Conservation (phyloP, 1,284 basidiomycete species). For the Polyporus tsugae region DNA sequence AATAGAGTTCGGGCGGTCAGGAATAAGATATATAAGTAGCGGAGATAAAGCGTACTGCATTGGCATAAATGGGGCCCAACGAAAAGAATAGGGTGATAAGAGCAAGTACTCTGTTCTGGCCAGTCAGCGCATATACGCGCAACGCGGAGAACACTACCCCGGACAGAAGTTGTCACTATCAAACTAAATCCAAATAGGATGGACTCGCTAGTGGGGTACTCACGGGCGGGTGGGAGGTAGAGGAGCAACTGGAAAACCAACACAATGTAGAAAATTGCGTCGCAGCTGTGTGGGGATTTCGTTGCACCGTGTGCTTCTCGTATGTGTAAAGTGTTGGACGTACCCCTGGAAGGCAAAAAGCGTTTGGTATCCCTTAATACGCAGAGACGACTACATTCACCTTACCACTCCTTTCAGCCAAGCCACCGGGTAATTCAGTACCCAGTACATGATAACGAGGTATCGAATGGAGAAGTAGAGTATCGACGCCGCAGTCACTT, state of each 20-base stretch:
- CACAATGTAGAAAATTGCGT: slow-evolving; percentile 7
- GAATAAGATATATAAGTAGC: not conserved
- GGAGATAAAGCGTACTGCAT: not conserved
- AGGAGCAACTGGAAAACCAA: slow-evolving; percentile 8
- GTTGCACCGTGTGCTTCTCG: too few species aligned
- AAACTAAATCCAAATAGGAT: not conserved
- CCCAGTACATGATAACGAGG: slow-evolving; percentile 11
- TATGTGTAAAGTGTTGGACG: not conserved
- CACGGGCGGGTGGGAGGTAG: slow-evolving; percentile 12
- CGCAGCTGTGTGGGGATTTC: not conserved
- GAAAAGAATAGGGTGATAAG: slow-evolving; percentile 11
- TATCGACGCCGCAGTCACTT: slow-evolving; percentile 10
- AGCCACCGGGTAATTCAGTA: slow-evolving; percentile 8
- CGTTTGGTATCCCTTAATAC: not conserved
- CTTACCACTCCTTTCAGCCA: not conserved
- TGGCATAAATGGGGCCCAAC: slow-evolving; percentile 12
- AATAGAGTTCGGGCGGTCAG: not conserved
- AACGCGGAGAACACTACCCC: slow-evolving; percentile 8
- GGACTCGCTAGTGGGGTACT: not conserved
- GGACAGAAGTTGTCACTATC: too few species aligned
- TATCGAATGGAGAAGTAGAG: slow-evolving; percentile 16
- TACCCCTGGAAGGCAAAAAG: not conserved
- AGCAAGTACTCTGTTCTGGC: slow-evolving; percentile 7
- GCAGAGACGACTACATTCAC: not conserved
- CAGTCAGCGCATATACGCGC: slow-evolving; percentile 15